Conservation (phyloP, 331 rosid species). For the Arachis monticola region DNA sequence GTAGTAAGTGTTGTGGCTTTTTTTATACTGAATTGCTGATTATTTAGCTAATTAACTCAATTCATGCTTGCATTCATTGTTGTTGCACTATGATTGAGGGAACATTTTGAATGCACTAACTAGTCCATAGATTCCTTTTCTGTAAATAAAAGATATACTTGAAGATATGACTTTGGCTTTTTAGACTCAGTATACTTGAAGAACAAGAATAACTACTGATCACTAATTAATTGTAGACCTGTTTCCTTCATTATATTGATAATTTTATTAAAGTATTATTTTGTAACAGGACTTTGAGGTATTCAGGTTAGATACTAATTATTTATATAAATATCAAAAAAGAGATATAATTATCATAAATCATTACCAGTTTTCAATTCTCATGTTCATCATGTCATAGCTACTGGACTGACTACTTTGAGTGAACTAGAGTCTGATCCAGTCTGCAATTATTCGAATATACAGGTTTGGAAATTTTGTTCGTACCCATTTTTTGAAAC, state of each 20-base stretch:
- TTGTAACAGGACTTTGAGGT: slow-evolving; percentile 67
- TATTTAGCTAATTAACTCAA: neutral
- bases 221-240: neutral
- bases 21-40: neutral
- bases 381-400: slow-evolving; percentile 54
- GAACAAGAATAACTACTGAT: slow-evolving; percentile 26
- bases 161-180: neutral
- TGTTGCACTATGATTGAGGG: neutral
- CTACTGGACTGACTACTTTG: slow-evolving; percentile 73
- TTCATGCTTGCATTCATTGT: neutral
- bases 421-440: too few species aligned
- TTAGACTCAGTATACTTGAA: neutral
- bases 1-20: slow-evolving; percentile 95
- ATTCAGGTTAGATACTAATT: slow-evolving; percentile 55
- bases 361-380: neutral
- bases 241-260: neutral
- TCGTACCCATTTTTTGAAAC: too few species aligned
- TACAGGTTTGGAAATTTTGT: too few species aligned
- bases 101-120: neutral
- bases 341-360: neutral
- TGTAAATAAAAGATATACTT: neutral
- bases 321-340: slow-evolving; percentile 23
- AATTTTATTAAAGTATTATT: neutral
- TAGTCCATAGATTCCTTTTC: neutral
- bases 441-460: too few species aligned